Conservation (phyloP, 2,329 filamentous ascomycete genomes). For the Venturia oleaginea region DNA sequence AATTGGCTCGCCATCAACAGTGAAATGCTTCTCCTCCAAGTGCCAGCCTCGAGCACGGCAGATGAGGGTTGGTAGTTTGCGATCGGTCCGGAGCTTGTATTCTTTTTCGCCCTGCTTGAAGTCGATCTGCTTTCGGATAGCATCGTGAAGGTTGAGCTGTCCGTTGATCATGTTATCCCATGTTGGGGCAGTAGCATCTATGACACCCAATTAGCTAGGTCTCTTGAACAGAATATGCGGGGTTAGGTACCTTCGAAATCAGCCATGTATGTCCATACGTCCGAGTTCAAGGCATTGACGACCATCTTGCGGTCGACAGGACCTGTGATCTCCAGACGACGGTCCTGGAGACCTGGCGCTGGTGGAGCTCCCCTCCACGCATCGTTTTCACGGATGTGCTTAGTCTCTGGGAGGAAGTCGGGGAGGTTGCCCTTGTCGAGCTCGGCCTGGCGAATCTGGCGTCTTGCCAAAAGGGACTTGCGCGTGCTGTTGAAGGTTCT, state of each 20-base stretch:
- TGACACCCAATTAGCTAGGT: neutral
- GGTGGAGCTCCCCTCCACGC: conserved; percentile 89
- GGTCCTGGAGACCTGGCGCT: conserved; percentile 85
- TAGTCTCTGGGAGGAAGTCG: conserved; percentile 93
- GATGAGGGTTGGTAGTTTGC: conserved; percentile 79
- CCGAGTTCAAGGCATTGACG: conserved; percentile 88
- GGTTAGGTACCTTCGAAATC: conserved; percentile 80
- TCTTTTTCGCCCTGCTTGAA: conserved; percentile 94
- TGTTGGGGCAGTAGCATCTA: conserved; percentile 89
- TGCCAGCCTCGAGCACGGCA: conserved; percentile 95
- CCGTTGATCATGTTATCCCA: conserved; percentile 99
- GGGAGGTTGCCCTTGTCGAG: conserved; percentile 81
- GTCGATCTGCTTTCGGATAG: conserved; percentile 85
- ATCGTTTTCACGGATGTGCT: conserved; percentile 85
- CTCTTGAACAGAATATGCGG: neutral
- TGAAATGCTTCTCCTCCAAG: conserved; percentile 96
- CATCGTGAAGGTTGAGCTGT: conserved; percentile 95
- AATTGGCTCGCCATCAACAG: conserved; percentile 88
- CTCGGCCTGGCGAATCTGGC: conserved; percentile 79
- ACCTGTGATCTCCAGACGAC: conserved; percentile 92
- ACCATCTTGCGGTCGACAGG: conserved; percentile 99
- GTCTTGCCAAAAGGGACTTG: conserved; percentile 80
- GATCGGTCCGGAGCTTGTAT: conserved; percentile 93
- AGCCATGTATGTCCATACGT: conserved; percentile 99
- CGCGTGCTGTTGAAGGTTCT: conserved; percentile 86